phyloP scores from a whole-genome alignment of 257 asterid genomes.

The Primulina eburnea region DNA sequence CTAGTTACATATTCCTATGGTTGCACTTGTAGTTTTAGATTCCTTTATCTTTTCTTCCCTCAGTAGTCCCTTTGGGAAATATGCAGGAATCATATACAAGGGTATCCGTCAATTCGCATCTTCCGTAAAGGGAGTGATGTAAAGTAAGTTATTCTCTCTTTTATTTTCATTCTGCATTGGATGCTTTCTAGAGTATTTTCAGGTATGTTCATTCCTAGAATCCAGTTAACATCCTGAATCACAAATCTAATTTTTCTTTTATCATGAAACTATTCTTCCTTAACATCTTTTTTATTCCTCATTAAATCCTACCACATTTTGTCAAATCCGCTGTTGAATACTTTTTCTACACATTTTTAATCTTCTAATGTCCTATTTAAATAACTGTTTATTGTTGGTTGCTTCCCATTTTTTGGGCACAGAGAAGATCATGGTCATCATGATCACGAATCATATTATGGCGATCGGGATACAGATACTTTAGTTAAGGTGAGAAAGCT shows the following conservation, averaged over 20 bases:
- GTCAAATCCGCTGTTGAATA: not conserved
- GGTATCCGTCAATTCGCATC: slow-evolving; percentile 92
- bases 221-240: not conserved
- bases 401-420: slow-evolving; percentile 14
- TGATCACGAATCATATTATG: slow-evolving; percentile 94
- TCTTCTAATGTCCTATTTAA: slow-evolving; percentile 17
- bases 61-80: slow-evolving; percentile 18
- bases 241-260: not conserved
- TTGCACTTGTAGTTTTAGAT: not conserved
- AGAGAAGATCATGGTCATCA: slow-evolving; percentile 93
- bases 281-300: not conserved
- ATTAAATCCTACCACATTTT: not conserved
- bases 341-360: slow-evolving; percentile 8
- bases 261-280: not conserved
- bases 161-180: not conserved
- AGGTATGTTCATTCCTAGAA: not conserved
- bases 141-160: slow-evolving; percentile 38
- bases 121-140: slow-evolving; percentile 88
- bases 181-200: not conserved
- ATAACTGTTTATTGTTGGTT: slow-evolving; percentile 15
- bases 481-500: slow-evolving; percentile 69
- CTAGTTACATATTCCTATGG: slow-evolving; percentile 15
- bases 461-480: slow-evolving; percentile 89
- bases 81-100: slow-evolving; percentile 91
- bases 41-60: slow-evolving; percentile 24